These are phyloP conservation scores for Saturnispora dispora DNA, from an alignment of 805 yeast genomes.

Conservation along the genomic window DNA sequence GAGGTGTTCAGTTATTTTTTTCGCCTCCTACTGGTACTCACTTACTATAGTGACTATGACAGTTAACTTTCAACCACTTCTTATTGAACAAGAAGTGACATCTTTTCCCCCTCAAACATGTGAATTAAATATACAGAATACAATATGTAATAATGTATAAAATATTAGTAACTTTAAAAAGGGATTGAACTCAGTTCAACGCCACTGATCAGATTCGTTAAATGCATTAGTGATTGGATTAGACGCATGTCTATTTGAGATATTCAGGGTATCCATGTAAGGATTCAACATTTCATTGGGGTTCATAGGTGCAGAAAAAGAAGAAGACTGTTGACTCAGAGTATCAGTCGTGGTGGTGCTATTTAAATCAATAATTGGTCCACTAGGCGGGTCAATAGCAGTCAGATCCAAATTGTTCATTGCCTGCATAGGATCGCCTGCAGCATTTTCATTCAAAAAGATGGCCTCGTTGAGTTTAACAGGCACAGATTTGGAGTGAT, in stretches of 20 bases:
- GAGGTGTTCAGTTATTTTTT: conserved; percentile 11
- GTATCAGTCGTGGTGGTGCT: neutral
- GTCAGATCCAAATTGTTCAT: neutral
- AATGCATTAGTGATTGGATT: neutral
- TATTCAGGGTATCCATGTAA: neutral
- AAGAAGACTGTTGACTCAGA: neutral
- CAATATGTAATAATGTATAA: neutral
- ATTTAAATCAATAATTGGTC: neutral
- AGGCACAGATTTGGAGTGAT: neutral
- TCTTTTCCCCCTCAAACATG: neutral
- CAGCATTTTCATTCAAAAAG: neutral
- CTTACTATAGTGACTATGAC: no score
- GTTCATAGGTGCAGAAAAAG: neutral
- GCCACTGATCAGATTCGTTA: neutral
- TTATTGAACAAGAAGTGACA: no score
- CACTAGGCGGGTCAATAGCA: neutral
- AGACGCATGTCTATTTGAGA: neutral
- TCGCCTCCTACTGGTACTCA: no score
- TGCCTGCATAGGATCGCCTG: neutral
- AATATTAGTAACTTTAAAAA: neutral
- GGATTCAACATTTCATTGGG: neutral
- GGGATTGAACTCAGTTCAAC: neutral
- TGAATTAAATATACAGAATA: neutral
- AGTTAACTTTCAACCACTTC: no score
- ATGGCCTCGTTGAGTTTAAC: neutral